Conservation (phyloP, 164 flowering plant genomes). For the Nymphaea thermarum region DNA sequence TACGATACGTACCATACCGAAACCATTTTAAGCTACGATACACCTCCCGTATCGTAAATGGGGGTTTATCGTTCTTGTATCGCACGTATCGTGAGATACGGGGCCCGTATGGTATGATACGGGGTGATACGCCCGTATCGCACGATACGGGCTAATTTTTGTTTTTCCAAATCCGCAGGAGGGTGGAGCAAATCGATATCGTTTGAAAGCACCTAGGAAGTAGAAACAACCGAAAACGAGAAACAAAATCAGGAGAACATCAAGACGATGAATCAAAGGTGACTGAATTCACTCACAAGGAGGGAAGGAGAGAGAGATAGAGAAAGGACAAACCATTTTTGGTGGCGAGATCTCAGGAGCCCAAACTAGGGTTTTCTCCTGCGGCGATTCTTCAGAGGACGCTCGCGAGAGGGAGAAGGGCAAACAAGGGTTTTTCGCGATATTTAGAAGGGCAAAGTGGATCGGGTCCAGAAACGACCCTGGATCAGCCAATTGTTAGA, state of each 20-base stretch:
- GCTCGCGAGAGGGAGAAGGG: background rate
- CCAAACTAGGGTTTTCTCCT: background rate
- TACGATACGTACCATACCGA: no score
- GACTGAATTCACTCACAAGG: no score
- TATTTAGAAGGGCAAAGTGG: background rate
- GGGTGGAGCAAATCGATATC: conserved; percentile 47
- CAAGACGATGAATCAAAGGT: background rate
- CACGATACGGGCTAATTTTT: no score
- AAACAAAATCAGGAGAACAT: background rate
- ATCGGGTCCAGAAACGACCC: no score
- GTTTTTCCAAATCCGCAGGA: conserved; percentile 51
- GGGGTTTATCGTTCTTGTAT: no score
- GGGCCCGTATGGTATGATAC: no score
- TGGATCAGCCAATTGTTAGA: no score
- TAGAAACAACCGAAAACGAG: background rate
- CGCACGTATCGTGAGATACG: no score
- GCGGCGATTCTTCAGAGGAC: background rate
- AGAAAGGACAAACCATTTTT: background rate
- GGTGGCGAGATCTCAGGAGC: background rate
- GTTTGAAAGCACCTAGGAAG: conserved; percentile 28
- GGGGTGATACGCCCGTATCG: no score
- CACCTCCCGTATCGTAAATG: no score
- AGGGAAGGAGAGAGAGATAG: background rate
- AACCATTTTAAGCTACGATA: no score
- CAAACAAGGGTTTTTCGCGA: background rate